Conservation (phyloP, 2,329 filamentous ascomycete genomes). For the Aotearoamyces nothofagi region DNA sequence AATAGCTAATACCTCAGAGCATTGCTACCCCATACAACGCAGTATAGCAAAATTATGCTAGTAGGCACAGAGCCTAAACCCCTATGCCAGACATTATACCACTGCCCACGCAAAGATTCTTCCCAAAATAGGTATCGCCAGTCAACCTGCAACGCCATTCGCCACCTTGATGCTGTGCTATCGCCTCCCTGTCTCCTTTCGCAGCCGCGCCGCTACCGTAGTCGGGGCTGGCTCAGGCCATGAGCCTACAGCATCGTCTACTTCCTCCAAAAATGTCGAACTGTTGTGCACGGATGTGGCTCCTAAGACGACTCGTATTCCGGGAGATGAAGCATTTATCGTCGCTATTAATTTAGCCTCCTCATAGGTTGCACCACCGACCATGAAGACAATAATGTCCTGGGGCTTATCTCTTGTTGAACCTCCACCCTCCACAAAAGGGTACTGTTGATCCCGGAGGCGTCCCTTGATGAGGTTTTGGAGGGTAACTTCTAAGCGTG, state of each 20-base stretch:
- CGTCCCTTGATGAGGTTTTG: slow-evolving; percentile 90
- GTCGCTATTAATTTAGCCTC: slow-evolving; percentile 94
- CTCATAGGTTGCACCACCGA: slow-evolving; percentile 89
- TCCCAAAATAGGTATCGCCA: too few relatives aligned
- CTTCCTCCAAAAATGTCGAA: slow-evolving; percentile 74
- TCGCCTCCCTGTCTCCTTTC: slow-evolving; percentile 18
- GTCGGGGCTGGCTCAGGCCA: slow-evolving; percentile 56
- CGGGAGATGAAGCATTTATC: slow-evolving; percentile 81
- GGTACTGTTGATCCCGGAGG: slow-evolving; percentile 74
- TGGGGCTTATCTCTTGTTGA: slow-evolving; percentile 90
- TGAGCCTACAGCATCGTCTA: slow-evolving; percentile 71
- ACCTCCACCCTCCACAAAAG: slow-evolving; percentile 79
- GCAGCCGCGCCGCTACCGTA: slow-evolving; percentile 18
- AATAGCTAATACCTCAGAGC: too few relatives aligned
- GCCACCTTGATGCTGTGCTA: slow-evolving; percentile 5
- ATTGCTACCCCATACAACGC: too few relatives aligned
- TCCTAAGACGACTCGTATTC: slow-evolving; percentile 76
- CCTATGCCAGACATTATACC: too few relatives aligned
- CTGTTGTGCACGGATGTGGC: slow-evolving; percentile 85
- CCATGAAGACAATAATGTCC: slow-evolving; percentile 88
- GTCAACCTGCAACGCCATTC: not conserved
- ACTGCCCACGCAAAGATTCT: too few relatives aligned
- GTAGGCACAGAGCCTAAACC: too few relatives aligned
- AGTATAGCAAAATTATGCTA: too few relatives aligned
- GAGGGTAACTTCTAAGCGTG: slow-evolving; percentile 70